Percentiles rank a stretch among this genome's conserved stretches.
These are phyloP conservation scores for Chlamydomonas reinhardtii DNA, from an alignment of 163 green algal species.

Conservation along the genomic window DNA sequence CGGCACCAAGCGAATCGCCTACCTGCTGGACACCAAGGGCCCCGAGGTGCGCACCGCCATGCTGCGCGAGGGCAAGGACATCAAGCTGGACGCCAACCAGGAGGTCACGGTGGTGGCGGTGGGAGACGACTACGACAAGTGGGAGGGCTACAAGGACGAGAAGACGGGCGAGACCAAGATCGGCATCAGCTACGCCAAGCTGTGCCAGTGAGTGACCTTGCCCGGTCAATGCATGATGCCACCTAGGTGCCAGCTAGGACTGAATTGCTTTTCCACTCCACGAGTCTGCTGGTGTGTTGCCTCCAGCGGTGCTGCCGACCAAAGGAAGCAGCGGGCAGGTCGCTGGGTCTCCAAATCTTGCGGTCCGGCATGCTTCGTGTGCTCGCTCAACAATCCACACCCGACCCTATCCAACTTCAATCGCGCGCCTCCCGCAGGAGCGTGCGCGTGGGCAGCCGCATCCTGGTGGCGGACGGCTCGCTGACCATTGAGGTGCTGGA, in stretches of 20 bases:
- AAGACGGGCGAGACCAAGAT: conserved; percentile 68
- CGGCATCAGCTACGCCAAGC: conserved; percentile 68
- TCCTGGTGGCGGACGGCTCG: conserved; percentile 74
- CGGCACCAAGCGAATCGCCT: conserved; percentile 26
- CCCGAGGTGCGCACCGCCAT: conserved; percentile 78
- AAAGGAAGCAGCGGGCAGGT: too few relatives aligned
- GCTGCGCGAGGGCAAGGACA: conserved; percentile 63
- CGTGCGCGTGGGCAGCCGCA: conserved; percentile 65
- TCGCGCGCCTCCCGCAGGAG: conserved; percentile 54
- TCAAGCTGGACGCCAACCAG: conserved; percentile 63
- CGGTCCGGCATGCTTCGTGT: too few relatives aligned
- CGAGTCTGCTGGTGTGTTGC: too few relatives aligned
- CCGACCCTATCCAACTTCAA: too few relatives aligned
- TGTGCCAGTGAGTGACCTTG: conserved; percentile 62
- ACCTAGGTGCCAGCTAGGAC: too few relatives aligned
- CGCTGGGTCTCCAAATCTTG: too few relatives aligned
- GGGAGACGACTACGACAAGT: conserved; percentile 70
- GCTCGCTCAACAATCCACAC: too few relatives aligned
- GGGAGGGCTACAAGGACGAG: conserved; percentile 66
- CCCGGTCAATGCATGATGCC: neutral
- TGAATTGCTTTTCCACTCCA: too few relatives aligned
- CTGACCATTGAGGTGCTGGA: conserved; percentile 67
- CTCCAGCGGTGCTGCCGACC: too few relatives aligned
- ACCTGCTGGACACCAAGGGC: conserved; percentile 74
- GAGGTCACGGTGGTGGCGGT: conserved; percentile 77